Evolutionary conservation across 2,329 filamentous ascomycete genomes (phyloP).

Genomic region (Metarhizium anisopliae): DNA sequence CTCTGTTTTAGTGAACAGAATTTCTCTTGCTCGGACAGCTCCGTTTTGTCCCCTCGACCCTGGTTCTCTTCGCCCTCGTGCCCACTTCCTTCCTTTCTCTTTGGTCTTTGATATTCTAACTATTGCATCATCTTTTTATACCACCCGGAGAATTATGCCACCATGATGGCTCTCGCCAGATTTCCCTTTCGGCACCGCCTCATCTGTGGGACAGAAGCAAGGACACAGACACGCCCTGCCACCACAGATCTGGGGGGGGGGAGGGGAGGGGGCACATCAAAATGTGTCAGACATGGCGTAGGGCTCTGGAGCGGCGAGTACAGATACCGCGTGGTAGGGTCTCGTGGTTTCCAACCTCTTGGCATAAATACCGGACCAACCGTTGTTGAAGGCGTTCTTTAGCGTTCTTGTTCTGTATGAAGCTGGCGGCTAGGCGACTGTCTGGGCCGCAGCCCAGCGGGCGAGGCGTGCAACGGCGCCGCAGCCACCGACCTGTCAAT

Average conservation of each 20-base stretch:
- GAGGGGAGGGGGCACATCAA: not conserved
- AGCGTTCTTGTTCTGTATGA: not conserved
- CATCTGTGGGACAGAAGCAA: not conserved
- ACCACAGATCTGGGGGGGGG: not conserved
- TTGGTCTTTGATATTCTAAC: too few species aligned
- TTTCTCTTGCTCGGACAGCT: too few species aligned
- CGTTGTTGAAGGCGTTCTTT: slow-evolving; percentile 5
- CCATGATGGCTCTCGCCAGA: not conserved
- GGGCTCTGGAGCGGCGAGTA: not conserved
- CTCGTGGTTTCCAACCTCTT: not conserved
- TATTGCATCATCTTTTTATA: not conserved
- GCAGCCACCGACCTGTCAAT: slow-evolving; percentile 7
- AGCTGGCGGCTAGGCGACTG: slow-evolving; percentile 1
- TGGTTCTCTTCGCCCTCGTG: too few species aligned
- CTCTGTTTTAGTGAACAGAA: too few species aligned
- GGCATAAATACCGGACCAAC: slow-evolving; percentile 1
- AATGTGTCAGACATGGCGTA: not conserved
- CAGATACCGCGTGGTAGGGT: not conserved
- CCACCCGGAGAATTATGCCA: not conserved
- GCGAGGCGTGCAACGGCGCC: slow-evolving; percentile 9
- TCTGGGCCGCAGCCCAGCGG: slow-evolving; percentile 6
- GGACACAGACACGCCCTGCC: not conserved
- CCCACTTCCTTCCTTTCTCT: too few species aligned
- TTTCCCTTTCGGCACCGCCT: not conserved
- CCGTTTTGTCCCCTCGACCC: too few species aligned